These are phyloP conservation scores for Tylopilus plumbeoviolaceoides DNA, from an alignment of 768 basidiomycete genomes.

Conservation along the genomic window DNA sequence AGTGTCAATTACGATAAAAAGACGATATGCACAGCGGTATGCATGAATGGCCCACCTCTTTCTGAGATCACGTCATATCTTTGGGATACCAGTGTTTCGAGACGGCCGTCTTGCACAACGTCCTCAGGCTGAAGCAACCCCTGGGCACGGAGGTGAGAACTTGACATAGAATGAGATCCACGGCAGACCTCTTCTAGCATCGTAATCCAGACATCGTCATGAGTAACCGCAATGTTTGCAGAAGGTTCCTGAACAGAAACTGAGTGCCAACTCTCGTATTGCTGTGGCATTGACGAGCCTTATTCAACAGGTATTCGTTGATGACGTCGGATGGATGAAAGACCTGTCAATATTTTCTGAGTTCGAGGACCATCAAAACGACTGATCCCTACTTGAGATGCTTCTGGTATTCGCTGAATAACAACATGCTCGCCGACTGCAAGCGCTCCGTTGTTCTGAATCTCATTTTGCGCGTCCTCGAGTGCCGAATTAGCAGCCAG, in stretches of 20 bases:
- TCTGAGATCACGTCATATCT: neutral
- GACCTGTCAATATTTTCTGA: neutral
- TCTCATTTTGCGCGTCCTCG: neutral
- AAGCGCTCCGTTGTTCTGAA: neutral
- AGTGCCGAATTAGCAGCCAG: neutral
- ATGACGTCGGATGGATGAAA: neutral
- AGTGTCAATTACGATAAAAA: neutral
- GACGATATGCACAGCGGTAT: too few relatives aligned
- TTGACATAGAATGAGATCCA: neutral
- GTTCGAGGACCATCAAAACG: neutral
- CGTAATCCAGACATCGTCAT: slow-evolving; percentile 7
- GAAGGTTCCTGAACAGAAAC: neutral
- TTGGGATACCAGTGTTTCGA: slow-evolving; percentile 1
- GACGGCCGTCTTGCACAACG: neutral
- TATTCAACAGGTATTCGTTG: neutral
- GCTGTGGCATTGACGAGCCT: neutral
- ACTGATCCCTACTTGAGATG: neutral
- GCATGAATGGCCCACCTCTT: neutral
- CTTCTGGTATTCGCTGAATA: neutral
- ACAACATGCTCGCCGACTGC: neutral
- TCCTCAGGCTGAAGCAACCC: slow-evolving; percentile 1
- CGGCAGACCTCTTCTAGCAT: slow-evolving; percentile 6
- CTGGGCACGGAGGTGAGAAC: neutral
- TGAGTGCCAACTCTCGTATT: neutral
- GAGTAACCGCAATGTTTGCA: neutral